Evolutionary conservation across 2,329 filamentous ascomycete genomes (phyloP), one percentile per base, ranked within the genome.

Genomic region (Xylariales sp.): DNA sequence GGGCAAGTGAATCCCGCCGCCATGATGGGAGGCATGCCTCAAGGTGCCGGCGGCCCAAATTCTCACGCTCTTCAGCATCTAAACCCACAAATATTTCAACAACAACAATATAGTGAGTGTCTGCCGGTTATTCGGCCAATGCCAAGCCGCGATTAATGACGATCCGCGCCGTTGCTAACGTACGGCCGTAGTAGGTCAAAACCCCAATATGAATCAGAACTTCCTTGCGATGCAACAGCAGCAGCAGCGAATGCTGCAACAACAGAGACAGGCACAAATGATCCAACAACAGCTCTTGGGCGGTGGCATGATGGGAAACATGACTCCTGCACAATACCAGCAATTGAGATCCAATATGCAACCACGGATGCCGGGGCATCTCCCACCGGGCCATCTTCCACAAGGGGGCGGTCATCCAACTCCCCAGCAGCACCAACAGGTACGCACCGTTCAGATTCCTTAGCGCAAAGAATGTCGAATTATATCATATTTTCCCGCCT

Each of bases 21-120:
- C 64, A 87, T 94, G 85, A 93, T 94, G 91, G 87, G 83, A 71
- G 90, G 87, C 65, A 93, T 94, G 89, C 91, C 91, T 70, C 90
- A 90, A 36, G 88, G 90, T 69, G 85, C 84, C 62, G 83, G 82
- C 71, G 86, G 84, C 62, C 87, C 87, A 66, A 91, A 89, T 79
- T 86, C 87, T 67, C 91, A 93, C 80, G 90, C 90, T 18, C 81
- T 94, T 74, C 90, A 91, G 76, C 92, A 94, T 77, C 78, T 94
- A 62, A 92, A 85, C 75, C 90, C 91, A 49, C 84, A 88, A 71
- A 81, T 89, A 77, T 85, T 89, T 68, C 87, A 83, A 43, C 82
- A 85, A 36, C 73, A 66, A 69, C 79, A 79, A 45, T 77, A 78
- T 52, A 72, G 78, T 80, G 71, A 73, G 77, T 77, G 28, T 34